These are phyloP conservation scores for Pulicaria dysenterica DNA, from an alignment of 129 eudicot genomes.

Conservation along the genomic window DNA sequence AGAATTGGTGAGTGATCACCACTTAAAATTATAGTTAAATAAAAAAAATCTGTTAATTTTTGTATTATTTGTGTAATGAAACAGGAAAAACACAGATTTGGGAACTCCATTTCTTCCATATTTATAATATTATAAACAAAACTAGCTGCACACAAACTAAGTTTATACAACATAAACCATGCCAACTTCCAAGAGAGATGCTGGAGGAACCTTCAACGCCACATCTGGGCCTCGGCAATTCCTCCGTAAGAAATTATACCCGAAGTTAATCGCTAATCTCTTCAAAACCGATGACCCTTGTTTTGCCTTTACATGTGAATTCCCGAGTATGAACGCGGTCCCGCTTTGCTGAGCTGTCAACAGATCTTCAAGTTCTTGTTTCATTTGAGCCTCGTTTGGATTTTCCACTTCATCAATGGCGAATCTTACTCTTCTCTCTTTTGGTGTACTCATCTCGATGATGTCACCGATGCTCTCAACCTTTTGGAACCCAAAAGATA, in stretches of 20 bases:
- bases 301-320: constrained; percentile 81
- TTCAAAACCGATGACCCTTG: constrained; percentile 74
- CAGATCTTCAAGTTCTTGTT: constrained; percentile 67
- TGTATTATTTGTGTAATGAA: not conserved
- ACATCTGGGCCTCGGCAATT: constrained; percentile 82
- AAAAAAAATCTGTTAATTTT: not conserved
- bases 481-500: constrained; percentile 59
- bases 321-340: constrained; percentile 80
- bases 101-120: constrained; percentile 14
- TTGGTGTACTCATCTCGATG: constrained; percentile 49
- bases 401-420: constrained; percentile 41
- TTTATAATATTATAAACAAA: constrained; percentile 33
- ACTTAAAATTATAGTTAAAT: not conserved
- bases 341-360: constrained; percentile 72
- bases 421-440: constrained; percentile 56
- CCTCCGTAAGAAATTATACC: constrained; percentile 71
- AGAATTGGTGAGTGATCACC: not conserved
- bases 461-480: constrained; percentile 57
- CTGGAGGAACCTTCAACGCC: constrained; percentile 76
- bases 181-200: constrained; percentile 85
- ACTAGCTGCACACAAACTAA: constrained; percentile 24
- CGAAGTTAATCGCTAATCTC: constrained; percentile 71
- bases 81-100: not conserved
- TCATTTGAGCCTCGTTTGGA: constrained; percentile 36
- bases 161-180: constrained; percentile 82